A percentile compares a stretch with the other conserved stretches of the same genome.
Evolutionary conservation across 176 grass and related monocot species (phyloP).

Genomic region (Phoenix roebelenii): DNA sequence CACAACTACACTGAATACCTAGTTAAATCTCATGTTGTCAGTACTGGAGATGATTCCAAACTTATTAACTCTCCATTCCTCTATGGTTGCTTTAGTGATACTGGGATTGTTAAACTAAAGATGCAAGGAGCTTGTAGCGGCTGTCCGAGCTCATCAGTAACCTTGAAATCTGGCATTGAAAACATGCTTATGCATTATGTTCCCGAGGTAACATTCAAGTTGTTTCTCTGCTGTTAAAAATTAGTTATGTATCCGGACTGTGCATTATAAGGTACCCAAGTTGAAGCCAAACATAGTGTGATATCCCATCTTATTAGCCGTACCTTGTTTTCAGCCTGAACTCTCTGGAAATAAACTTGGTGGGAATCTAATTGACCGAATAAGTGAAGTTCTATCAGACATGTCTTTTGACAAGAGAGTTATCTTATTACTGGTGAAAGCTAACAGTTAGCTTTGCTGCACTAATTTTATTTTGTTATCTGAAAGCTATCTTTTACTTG

Average conservation of each 20-base stretch:
- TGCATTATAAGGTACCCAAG: background rate
- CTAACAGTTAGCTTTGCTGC: too few relatives aligned
- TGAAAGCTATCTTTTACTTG: too few relatives aligned
- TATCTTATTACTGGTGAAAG: too few relatives aligned
- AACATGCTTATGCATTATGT: constrained; percentile 99
- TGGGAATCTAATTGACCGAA: too few relatives aligned
- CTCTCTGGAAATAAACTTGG: too few relatives aligned
- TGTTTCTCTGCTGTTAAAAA: background rate
- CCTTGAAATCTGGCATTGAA: constrained; percentile 95
- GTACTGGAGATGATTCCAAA: background rate
- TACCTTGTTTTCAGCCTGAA: too few relatives aligned
- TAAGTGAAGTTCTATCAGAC: too few relatives aligned
- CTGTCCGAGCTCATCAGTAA: constrained; percentile 91
- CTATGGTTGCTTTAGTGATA: constrained; percentile 42
- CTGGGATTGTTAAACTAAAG: constrained; percentile 78
- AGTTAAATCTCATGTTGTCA: too few relatives aligned
- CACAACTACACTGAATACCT: too few relatives aligned
- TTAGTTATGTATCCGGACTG: background rate
- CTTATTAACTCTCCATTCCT: background rate
- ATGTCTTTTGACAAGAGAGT: too few relatives aligned
- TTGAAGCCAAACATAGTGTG: background rate
- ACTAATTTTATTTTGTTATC: too few relatives aligned
- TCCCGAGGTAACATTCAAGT: constrained; percentile 47
- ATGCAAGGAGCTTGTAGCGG: constrained; percentile 99
- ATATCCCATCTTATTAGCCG: background rate